Percentiles rank a stretch among this genome's conserved stretches.
phyloP scores from a whole-genome alignment of 805 yeast species.

The Zygotorulaspora sp. region DNA sequence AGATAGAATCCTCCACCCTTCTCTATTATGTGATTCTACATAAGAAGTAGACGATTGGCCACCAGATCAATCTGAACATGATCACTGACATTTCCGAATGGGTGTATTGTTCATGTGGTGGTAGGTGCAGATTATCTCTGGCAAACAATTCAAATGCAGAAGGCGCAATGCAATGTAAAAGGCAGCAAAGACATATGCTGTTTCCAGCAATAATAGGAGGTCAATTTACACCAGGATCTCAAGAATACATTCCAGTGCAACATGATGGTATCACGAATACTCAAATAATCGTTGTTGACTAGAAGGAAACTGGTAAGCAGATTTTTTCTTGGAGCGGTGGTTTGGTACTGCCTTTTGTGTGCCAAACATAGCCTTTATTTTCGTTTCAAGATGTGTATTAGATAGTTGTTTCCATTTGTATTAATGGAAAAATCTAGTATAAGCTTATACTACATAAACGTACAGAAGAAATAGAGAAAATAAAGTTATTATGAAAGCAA shows the following conservation, averaged over 20 bases:
- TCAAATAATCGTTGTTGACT: too few relatives aligned
- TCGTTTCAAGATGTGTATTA: too few relatives aligned
- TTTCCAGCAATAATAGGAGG: slow-evolving; percentile 25
- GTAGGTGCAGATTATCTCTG: not conserved
- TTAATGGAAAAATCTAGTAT: slow-evolving; percentile 11
- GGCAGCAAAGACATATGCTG: slow-evolving; percentile 15
- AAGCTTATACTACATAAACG: slow-evolving; percentile 23
- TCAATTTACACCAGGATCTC: slow-evolving; percentile 26
- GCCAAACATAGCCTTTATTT: too few relatives aligned
- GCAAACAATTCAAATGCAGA: too few relatives aligned
- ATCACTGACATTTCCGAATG: too few relatives aligned
- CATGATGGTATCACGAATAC: slow-evolving; percentile 25
- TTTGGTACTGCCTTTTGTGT: too few relatives aligned
- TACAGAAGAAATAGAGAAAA: slow-evolving; percentile 16
- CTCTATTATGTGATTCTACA: too few relatives aligned
- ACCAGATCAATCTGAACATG: too few relatives aligned
- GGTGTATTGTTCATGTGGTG: too few relatives aligned
- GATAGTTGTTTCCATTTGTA: slow-evolving; percentile 1
- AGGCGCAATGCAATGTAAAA: too few relatives aligned
- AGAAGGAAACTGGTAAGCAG: slow-evolving; percentile 1
- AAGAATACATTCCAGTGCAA: slow-evolving; percentile 26
- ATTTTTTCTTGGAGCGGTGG: not conserved
- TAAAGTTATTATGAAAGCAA: slow-evolving; percentile 11
- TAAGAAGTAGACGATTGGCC: too few relatives aligned
- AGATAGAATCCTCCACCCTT: too few relatives aligned